Percentiles rank a stretch among this genome's conserved stretches.
Evolutionary conservation across 2,329 filamentous ascomycete genomes (phyloP).

Genomic region (Microthyrium microscopicum): DNA sequence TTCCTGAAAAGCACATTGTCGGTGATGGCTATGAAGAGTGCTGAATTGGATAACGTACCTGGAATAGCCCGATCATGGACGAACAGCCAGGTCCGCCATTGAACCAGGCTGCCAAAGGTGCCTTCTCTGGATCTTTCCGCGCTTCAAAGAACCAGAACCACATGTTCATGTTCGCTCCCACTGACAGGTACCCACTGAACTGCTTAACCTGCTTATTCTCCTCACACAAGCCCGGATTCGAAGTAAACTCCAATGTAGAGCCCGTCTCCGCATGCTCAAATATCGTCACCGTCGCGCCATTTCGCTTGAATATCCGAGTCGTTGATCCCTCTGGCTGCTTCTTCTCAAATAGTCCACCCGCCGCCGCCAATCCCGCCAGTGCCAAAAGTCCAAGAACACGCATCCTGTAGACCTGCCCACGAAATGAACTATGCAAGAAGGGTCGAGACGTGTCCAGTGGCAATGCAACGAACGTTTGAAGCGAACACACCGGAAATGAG

Average conservation of each 20-base stretch:
- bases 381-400: too few relatives aligned
- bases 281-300: constrained; percentile 27
- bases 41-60: constrained; percentile 20
- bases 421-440: too few relatives aligned
- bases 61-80: constrained; percentile 23
- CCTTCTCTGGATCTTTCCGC: constrained; percentile 26
- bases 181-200: constrained; percentile 34
- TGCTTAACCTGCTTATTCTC: constrained; percentile 33
- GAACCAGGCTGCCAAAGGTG: constrained; percentile 29
- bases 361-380: too few relatives aligned
- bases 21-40: neutral
- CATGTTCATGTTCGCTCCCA: constrained; percentile 25
- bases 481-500: too few relatives aligned
- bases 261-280: constrained; percentile 32
- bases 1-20: neutral
- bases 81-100: constrained; percentile 31
- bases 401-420: too few relatives aligned
- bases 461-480: too few relatives aligned
- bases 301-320: constrained; percentile 6
- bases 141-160: constrained; percentile 33
- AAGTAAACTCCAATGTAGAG: constrained; percentile 29
- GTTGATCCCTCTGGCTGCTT: too few relatives aligned
- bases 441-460: too few relatives aligned
- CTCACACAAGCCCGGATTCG: constrained; percentile 35
- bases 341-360: too few relatives aligned